Percentiles rank a stretch among this genome's conserved stretches.
Conservation (phyloP, 2,329 filamentous ascomycete genomes). For the Elsinoe australis region DNA sequence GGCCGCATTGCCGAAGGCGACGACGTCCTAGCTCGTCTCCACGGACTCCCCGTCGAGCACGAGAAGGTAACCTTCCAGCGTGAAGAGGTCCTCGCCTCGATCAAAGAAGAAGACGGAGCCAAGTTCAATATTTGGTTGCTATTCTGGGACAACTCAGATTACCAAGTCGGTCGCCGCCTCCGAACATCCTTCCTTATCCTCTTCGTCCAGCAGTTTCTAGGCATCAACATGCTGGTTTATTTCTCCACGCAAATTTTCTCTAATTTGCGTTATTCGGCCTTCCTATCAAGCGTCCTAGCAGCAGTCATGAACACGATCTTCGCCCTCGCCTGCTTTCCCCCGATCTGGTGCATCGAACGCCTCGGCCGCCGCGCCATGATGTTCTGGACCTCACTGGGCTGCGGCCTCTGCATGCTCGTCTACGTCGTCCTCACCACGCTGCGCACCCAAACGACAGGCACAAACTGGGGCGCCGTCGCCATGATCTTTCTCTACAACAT, state of each 20-base stretch:
- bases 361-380: constrained; percentile 28
- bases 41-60: constrained; percentile 20
- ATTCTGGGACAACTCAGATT: constrained; percentile 33
- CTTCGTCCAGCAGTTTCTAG: constrained; percentile 28
- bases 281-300: constrained; percentile 25
- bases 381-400: constrained; percentile 27
- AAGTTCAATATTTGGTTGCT: constrained; percentile 27
- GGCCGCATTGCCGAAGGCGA: constrained; percentile 20
- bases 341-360: constrained; percentile 28
- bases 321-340: constrained; percentile 25
- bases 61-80: constrained; percentile 23
- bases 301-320: constrained; percentile 27
- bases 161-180: constrained; percentile 32
- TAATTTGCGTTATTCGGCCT: constrained; percentile 25
- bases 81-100: constrained; percentile 26
- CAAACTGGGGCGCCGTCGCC: constrained; percentile 26
- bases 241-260: constrained; percentile 30
- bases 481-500: constrained; percentile 27
- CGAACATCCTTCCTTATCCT: constrained; percentile 34
- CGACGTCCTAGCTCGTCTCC: constrained; percentile 20
- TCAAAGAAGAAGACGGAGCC: constrained; percentile 26
- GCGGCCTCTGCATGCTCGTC: constrained; percentile 25
- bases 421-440: constrained; percentile 26
- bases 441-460: constrained; percentile 19
- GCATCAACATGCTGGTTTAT: constrained; percentile 31